A percentile compares a stretch with the other conserved stretches of the same genome.
Conservation (phyloP, 2,329 filamentous ascomycete species). For the Aciculosporium take region DNA sequence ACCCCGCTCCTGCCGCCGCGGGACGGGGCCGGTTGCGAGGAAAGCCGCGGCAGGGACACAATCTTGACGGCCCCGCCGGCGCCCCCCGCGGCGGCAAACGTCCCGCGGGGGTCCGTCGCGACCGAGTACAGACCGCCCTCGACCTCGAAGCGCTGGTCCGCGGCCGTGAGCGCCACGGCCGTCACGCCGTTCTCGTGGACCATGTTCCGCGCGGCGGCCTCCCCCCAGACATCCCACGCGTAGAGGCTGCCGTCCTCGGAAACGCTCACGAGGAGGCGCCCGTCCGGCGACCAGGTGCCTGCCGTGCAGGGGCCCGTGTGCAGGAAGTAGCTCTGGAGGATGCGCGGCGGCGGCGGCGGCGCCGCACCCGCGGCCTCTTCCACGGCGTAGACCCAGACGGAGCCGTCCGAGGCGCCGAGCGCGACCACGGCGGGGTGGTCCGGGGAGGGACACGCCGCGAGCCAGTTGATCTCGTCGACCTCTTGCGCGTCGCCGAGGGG, state of each 20-base stretch:
- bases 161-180: constrained; percentile 60
- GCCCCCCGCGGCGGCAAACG: constrained; percentile 74
- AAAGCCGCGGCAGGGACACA: constrained; percentile 61
- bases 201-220: constrained; percentile 46
- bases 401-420: constrained; percentile 77
- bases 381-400: constrained; percentile 91
- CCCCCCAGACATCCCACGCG: constrained; percentile 84
- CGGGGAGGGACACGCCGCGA: constrained; percentile 58
- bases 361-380: no score
- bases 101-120: constrained; percentile 64
- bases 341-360: constrained; percentile 53
- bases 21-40: constrained; percentile 9
- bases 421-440: constrained; percentile 69
- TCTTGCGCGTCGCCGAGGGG: constrained; percentile 71
- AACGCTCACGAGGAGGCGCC: constrained; percentile 73
- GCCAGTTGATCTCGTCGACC: constrained; percentile 91
- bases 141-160: constrained; percentile 82
- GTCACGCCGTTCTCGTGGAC: constrained; percentile 42
- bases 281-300: constrained; percentile 81
- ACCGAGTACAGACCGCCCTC: constrained; percentile 86
- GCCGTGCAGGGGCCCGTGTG: constrained; percentile 80
- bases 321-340: constrained; percentile 83
- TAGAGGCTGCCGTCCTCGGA: constrained; percentile 79
- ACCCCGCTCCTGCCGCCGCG: constrained; percentile 20
- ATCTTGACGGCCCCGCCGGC: constrained; percentile 77